Percentiles rank a stretch among this genome's conserved stretches.
These are phyloP conservation scores for Globisporangium irregulare DNA, from an alignment of 352 stramenopile species.

Conservation along the genomic window DNA sequence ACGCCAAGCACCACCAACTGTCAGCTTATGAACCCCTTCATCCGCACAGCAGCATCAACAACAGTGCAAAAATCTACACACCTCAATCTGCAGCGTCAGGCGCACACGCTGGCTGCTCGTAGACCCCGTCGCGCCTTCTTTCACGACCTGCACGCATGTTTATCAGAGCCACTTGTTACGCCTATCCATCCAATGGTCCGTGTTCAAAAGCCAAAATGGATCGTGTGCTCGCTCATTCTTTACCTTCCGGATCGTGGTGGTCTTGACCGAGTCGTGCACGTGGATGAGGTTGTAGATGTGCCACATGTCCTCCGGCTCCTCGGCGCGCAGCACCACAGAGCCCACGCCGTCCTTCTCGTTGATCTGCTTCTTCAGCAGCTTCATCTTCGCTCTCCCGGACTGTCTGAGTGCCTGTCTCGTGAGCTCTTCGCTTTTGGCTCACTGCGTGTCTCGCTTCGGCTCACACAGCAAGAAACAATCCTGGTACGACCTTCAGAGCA, in stretches of 20 bases:
- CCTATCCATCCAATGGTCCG: not conserved
- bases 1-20: not conserved
- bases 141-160: slow-evolving; percentile 79
- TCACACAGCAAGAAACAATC: not conserved
- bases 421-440: not conserved
- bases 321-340: slow-evolving; percentile 89
- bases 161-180: not conserved
- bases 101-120: slow-evolving; percentile 94
- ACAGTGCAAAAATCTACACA: slow-evolving; percentile 13
- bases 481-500: not conserved
- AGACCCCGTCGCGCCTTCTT: slow-evolving; percentile 93
- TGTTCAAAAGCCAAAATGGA: not conserved
- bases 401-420: not conserved
- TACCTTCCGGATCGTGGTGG: slow-evolving; percentile 97
- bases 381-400: slow-evolving; percentile 52
- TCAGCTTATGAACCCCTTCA: slow-evolving; percentile 2
- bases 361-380: slow-evolving; percentile 91
- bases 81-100: slow-evolving; percentile 94
- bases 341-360: slow-evolving; percentile 94
- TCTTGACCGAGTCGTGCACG: slow-evolving; percentile 92
- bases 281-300: slow-evolving; percentile 98
- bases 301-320: slow-evolving; percentile 98
- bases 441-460: not conserved
- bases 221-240: not conserved
- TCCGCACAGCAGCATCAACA: not conserved